A percentile compares a stretch with the other conserved stretches of the same genome.
phyloP scores from a whole-genome alignment of 2,329 filamentous ascomycete genomes.

The Clonostachys rosea region DNA sequence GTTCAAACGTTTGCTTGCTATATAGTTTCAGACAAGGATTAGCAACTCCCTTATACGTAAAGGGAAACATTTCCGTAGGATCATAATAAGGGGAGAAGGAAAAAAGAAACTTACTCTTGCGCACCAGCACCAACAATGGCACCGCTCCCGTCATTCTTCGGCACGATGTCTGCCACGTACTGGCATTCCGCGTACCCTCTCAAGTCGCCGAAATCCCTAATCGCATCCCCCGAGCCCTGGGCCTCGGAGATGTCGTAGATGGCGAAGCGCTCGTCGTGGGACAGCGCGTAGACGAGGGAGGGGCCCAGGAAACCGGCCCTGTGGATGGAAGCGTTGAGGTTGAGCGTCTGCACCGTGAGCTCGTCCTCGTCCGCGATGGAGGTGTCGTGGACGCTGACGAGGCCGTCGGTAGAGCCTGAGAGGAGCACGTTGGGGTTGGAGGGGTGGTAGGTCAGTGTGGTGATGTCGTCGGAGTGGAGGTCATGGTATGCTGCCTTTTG shows the following conservation, averaged over 20 bases:
- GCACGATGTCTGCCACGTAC: constrained; percentile 66
- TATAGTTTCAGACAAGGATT: constrained; percentile 12
- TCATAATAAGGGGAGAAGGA: neutral
- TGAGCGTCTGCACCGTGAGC: constrained; percentile 71
- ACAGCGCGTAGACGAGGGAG: constrained; percentile 65
- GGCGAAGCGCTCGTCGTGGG: constrained; percentile 73
- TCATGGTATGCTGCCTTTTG: constrained; percentile 54
- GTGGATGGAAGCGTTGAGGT: constrained; percentile 71
- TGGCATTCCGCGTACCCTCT: constrained; percentile 61
- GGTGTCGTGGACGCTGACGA: constrained; percentile 74
- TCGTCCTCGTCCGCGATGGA: constrained; percentile 71
- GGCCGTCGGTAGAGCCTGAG: constrained; percentile 74
- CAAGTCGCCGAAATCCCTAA: constrained; percentile 63
- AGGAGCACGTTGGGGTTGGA: constrained; percentile 57
- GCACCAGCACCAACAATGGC: constrained; percentile 61
- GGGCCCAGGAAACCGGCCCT: constrained; percentile 65
- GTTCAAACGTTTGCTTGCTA: constrained; percentile 52
- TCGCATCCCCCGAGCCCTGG: constrained; percentile 52
- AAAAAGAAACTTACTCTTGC: constrained; percentile 48
- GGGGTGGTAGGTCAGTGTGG: constrained; percentile 56
- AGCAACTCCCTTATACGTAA: neutral
- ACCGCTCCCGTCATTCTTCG: constrained; percentile 52
- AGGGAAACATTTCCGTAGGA: neutral
- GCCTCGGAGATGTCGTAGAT: constrained; percentile 67
- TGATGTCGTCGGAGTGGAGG: constrained; percentile 65